Evolutionary conservation across 768 basidiomycete genomes (phyloP).

Genomic region (Scleroderma bovista): DNA sequence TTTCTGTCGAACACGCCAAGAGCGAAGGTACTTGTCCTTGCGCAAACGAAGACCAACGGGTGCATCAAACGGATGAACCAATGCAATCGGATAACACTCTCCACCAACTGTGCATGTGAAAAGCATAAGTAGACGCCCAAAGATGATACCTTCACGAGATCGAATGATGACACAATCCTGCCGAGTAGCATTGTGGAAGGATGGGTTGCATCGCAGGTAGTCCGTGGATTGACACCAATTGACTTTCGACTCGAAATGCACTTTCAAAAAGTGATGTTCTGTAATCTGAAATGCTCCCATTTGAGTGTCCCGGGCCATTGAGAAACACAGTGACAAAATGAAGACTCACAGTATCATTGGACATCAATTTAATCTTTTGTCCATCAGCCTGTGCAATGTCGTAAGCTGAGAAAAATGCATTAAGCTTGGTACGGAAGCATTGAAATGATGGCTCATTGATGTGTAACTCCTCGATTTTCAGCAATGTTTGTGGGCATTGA

Average conservation of each 20-base stretch:
- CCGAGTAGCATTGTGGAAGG: constrained; percentile 7
- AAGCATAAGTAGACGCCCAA: constrained; percentile 14
- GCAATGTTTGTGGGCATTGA: not conserved
- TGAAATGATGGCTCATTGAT: not conserved
- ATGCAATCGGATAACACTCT: constrained; percentile 8
- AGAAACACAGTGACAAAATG: not conserved
- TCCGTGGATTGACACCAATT: constrained; percentile 9
- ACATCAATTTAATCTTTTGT: not conserved
- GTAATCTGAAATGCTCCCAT: not conserved
- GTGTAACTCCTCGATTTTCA: not conserved
- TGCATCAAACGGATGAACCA: constrained; percentile 14
- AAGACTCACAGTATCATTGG: not conserved
- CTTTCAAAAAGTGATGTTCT: constrained; percentile 4
- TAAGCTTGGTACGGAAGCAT: not conserved
- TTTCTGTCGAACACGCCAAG: constrained; percentile 12
- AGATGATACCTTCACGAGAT: constrained; percentile 7
- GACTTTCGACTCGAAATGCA: constrained; percentile 15
- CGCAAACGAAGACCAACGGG: constrained; percentile 1
- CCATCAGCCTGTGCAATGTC: not conserved
- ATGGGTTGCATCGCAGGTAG: constrained; percentile 10
- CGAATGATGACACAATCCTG: constrained; percentile 25
- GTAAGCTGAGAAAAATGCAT: not conserved
- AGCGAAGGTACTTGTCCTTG: constrained; percentile 20
- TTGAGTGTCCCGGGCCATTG: not conserved
- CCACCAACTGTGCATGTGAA: constrained; percentile 12